These are phyloP conservation scores for Arthrobotrys pseudoclavata DNA, from an alignment of 2,329 filamentous ascomycete genomes.

Conservation along the genomic window DNA sequence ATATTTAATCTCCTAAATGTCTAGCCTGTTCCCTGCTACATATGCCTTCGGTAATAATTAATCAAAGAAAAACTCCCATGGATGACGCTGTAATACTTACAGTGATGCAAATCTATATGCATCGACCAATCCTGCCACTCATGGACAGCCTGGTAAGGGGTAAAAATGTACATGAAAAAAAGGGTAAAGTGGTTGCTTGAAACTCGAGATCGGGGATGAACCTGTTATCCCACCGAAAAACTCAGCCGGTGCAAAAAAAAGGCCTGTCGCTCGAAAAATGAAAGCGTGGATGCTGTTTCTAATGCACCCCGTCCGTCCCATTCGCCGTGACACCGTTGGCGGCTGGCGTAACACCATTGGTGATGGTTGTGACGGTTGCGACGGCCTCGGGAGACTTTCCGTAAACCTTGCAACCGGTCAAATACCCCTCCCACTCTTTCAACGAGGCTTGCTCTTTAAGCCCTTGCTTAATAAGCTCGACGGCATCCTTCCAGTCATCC, in stretches of 20 bases:
- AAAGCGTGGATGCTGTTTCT: neutral
- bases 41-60: neutral
- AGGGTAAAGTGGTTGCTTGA: slow-evolving; percentile 4
- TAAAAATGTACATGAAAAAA: slow-evolving; percentile 22
- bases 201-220: slow-evolving; percentile 8
- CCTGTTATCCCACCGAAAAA: neutral
- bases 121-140: slow-evolving; percentile 12
- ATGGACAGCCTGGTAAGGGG: slow-evolving; percentile 1
- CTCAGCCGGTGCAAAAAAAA: neutral
- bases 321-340: neutral
- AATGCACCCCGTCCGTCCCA: slow-evolving; percentile 9
- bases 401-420: slow-evolving; percentile 21
- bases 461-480: slow-evolving; percentile 87
- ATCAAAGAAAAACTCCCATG: slow-evolving; percentile 6
- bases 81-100: neutral
- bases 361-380: neutral
- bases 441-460: slow-evolving; percentile 88
- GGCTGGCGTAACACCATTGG: neutral
- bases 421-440: slow-evolving; percentile 81
- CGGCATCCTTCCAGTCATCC: slow-evolving; percentile 94
- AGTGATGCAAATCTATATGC: neutral
- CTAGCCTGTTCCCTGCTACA: neutral
- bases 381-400: neutral
- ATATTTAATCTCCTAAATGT: neutral
- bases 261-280: neutral